A percentile compares a stretch with the other conserved stretches of the same genome.
phyloP scores from a whole-genome alignment of 441 rosid species.

The Kokia cookei region DNA sequence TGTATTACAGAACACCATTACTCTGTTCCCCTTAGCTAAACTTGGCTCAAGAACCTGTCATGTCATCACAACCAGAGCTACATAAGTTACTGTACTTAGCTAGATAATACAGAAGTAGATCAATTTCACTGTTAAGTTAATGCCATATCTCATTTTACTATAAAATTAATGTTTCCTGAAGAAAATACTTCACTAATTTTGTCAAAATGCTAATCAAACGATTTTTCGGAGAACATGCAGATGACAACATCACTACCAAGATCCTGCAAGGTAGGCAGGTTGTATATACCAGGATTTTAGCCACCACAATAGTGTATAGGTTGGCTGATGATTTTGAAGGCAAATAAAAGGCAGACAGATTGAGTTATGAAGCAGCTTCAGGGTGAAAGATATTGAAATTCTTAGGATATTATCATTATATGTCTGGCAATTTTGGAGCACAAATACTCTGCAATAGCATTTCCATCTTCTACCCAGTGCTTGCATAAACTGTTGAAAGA shows the following conservation, averaged over 20 bases:
- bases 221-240: background rate
- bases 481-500: background rate
- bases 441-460: background rate
- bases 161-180: background rate
- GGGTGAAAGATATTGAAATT: background rate
- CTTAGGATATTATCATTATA: background rate
- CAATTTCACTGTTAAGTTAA: background rate
- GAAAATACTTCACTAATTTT: background rate
- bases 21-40: constrained; percentile 86
- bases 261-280: background rate
- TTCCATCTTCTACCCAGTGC: background rate
- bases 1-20: constrained; percentile 93
- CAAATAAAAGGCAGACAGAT: background rate
- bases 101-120: background rate
- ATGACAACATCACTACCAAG: background rate
- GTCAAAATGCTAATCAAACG: background rate
- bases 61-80: constrained; percentile 14
- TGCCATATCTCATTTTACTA: background rate
- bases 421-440: background rate
- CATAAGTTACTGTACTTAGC: constrained; percentile 8
- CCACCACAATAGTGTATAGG: background rate
- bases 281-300: background rate
- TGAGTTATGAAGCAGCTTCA: background rate
- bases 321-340: background rate
- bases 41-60: constrained; percentile 92